Evolutionary conservation across 768 basidiomycete species (phyloP), one percentile per base, ranked within the genome.

Genomic region (Pleurotus sapidus): DNA sequence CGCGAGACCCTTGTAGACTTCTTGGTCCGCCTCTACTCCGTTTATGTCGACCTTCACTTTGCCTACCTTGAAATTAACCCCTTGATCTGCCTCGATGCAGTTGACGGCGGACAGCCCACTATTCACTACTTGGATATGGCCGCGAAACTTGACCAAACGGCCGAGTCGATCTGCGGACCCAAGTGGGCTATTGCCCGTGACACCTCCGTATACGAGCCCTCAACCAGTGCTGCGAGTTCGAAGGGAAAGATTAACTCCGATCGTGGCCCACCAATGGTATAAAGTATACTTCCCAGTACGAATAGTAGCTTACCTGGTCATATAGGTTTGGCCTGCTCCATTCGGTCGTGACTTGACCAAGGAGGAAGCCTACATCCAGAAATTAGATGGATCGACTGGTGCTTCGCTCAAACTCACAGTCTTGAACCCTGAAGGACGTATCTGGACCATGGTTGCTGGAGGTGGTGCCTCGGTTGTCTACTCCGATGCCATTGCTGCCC

Each of bases 361-460:
- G 78, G 97, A 98, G 72, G 97, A 98, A 72, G 96, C 96, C 4
- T 99, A 97, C 78, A 98, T 99, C 72, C 94, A 97, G 77, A 97
- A 97, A 73, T 85, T 99, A 62, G 97, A 98, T 62, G 93, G 82
- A 18, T 95, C 93, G 18, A 99, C 97, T 43, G 96, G 97, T 77
- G 95, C 97, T 65, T 97, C 95, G 7, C 88, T 99, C 70, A 99
- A 99, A 72, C 84, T 99, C 46, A 99, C 97, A 42, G 96, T 99
- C 53, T 79, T 99, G 65, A 98, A 98, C 73, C 74, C 91, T 55
- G 89, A 92, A 69, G 97, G 96, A 59, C 90, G 95, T 60, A 86
- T 99, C 62, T 99, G 97, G 97, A 98, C 97, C 64, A 98, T 98
- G 96, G 97, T 99, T 56, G 96, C 97, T 55, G 97, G 96, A 77